Base-by-base conservation (phyloP, 306 rosid species). In the Lotus japonicus region DNA sequence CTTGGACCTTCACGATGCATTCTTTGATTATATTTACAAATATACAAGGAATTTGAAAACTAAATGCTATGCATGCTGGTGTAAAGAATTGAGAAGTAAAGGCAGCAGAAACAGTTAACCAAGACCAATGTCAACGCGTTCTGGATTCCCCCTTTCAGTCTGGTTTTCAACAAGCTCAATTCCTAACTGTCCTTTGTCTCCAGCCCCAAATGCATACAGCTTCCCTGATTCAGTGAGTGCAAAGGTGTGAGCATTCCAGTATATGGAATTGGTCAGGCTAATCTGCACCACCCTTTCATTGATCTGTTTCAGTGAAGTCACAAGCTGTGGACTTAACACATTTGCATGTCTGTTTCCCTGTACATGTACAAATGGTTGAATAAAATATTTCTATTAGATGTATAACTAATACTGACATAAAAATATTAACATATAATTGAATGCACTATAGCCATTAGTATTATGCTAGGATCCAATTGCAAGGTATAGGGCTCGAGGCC, bases 211-310 rank as follows among this genome's bases (percentile, higher is more conserved):
- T 60, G 96, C 94, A 61, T 81, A 90, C 15, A 92, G 85, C 84
- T 88, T 92, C 59, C 98, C 98, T 0, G 97, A 86, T 72, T 88
- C 91, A 0, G 97, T 90, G 21, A 92, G 96, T 0, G 98, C 98
- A 26, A 92, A 90, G 48, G 98, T 92, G 77, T 92, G 98, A 14
- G 98, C 98, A 18, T 92, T 90, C 96, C 96, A 88, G 71, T 88
- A 84, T 65, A 90, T 84, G 21, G 96, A 92, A 63, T 92, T 92
- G 36, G 97, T 92, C 59, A 88, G 90, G 67, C 97, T 90, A 65
- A 92, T 86, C 76, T 92, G 98, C 11, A 90, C 97, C 58, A 92
- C 94, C 42, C 88, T 70, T 79, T 90, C 98, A 31, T 82, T 83
- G 21, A 81, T 79, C 72, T 84, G 81, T 78, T 86, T 92, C 77